phyloP scores from a whole-genome alignment of 202 grass and related monocot genomes.

The Carex sylvatica region DNA sequence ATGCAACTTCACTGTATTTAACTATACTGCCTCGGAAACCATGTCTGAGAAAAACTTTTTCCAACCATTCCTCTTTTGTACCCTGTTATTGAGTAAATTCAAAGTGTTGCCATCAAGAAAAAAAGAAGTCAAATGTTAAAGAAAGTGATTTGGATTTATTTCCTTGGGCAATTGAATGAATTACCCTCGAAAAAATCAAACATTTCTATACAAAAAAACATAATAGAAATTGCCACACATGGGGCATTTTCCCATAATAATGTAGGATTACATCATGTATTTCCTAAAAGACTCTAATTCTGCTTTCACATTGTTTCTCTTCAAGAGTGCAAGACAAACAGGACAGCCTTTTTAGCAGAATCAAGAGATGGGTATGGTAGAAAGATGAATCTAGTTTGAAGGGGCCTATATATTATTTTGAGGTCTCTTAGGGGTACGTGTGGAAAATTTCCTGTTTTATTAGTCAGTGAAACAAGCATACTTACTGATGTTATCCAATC shows the following conservation, averaged over 20 bases:
- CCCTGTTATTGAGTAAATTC: constrained; percentile 28
- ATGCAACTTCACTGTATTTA: constrained; percentile 45
- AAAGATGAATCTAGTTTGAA: not conserved
- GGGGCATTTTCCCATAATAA: not conserved
- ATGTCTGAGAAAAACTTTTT: constrained; percentile 60
- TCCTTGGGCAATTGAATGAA: not conserved
- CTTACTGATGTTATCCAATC: constrained; percentile 34
- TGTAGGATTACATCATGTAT: not conserved
- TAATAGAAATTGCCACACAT: not conserved
- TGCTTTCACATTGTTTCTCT: not conserved
- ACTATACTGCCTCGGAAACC: constrained; percentile 56
- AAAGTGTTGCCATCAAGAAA: not conserved
- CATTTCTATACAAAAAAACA: not conserved
- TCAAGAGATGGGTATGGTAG: not conserved
- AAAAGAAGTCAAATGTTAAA: not conserved
- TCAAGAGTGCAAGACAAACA: not conserved
- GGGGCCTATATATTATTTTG: not conserved
- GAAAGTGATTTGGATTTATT: not conserved
- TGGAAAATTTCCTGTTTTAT: not conserved
- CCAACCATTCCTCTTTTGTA: constrained; percentile 36
- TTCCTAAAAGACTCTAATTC: not conserved
- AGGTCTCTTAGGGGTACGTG: not conserved
- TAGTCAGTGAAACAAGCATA: constrained; percentile 39
- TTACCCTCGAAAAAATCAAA: not conserved
- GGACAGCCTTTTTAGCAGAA: not conserved